phyloP scores from a whole-genome alignment of 805 yeast species.

The Saturnispora galanensis region DNA sequence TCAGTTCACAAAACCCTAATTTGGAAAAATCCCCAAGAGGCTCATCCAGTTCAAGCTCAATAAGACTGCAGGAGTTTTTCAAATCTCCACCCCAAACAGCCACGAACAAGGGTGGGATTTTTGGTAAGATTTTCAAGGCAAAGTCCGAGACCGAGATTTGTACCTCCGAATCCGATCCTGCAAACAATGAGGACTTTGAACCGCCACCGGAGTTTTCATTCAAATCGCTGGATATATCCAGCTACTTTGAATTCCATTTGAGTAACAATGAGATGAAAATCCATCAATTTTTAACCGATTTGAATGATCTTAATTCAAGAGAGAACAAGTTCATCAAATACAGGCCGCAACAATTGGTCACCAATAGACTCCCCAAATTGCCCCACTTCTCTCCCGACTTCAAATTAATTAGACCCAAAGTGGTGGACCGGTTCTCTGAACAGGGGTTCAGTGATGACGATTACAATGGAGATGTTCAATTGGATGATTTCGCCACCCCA shows the following conservation, averaged over 20 bases:
- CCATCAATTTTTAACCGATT: slow-evolving; percentile 9
- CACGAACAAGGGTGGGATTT: background rate
- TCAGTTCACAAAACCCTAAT: background rate
- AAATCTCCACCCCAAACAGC: background rate
- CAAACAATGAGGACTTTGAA: background rate
- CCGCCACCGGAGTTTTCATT: slow-evolving; percentile 37
- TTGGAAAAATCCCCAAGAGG: slow-evolving; percentile 4
- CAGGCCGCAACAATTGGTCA: too few relatives aligned
- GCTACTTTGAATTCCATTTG: slow-evolving; percentile 20
- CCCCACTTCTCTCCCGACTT: slow-evolving; percentile 3
- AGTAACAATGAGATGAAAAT: slow-evolving; percentile 20
- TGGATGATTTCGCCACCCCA: background rate
- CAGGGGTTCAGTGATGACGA: slow-evolving; percentile 7
- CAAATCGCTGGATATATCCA: slow-evolving; percentile 17
- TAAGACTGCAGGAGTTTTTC: slow-evolving; percentile 7
- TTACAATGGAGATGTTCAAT: background rate
- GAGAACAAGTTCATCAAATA: too few relatives aligned
- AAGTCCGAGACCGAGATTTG: background rate
- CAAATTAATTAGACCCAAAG: slow-evolving; percentile 18
- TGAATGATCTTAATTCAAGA: slow-evolving; percentile 9
- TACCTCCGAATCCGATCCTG: background rate
- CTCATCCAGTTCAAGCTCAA: slow-evolving; percentile 5
- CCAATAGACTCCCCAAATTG: too few relatives aligned
- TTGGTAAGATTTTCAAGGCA: slow-evolving; percentile 2
- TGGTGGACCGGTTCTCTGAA: slow-evolving; percentile 4